A percentile compares a stretch with the other conserved stretches of the same genome.
These are phyloP conservation scores for Sporothrix pallida DNA, from an alignment of 2,329 filamentous ascomycete genomes.

Conservation along the genomic window DNA sequence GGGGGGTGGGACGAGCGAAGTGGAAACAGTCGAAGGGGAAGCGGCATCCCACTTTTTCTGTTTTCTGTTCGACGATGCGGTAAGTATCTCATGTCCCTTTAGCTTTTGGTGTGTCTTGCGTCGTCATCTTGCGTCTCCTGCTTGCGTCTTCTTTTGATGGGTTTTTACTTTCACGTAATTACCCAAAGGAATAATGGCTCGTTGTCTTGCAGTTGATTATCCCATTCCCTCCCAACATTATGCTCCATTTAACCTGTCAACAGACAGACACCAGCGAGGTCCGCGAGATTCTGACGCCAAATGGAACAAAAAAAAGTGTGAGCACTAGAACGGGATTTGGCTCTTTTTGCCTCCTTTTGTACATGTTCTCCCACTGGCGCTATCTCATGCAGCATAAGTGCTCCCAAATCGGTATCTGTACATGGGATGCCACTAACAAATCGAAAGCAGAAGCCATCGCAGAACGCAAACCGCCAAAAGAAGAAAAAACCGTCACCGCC, in stretches of 20 bases:
- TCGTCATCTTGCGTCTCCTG: constrained; percentile 2
- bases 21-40: background rate
- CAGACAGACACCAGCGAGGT: background rate
- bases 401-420: constrained; percentile 6
- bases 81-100: background rate
- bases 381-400: background rate
- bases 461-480: background rate
- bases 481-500: constrained; percentile 21
- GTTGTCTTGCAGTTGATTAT: background rate
- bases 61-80: too few species aligned
- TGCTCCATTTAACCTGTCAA: background rate
- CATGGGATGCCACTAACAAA: constrained; percentile 4
- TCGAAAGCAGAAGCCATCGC: background rate
- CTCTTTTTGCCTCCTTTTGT: constrained; percentile 28
- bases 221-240: background rate
- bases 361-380: constrained; percentile 27
- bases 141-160: background rate
- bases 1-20: background rate
- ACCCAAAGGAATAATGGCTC: background rate
- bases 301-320: background rate
- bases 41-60: constrained; percentile 6
- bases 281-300: background rate
- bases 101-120: constrained; percentile 6
- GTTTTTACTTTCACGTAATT: background rate
- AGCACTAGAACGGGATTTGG: background rate